Evolutionary conservation across 495 filamentous ascomycete genomes (phyloP), one percentile per base, ranked within the genome.

Genomic region (Hypomontagnella submonticulosa): DNA sequence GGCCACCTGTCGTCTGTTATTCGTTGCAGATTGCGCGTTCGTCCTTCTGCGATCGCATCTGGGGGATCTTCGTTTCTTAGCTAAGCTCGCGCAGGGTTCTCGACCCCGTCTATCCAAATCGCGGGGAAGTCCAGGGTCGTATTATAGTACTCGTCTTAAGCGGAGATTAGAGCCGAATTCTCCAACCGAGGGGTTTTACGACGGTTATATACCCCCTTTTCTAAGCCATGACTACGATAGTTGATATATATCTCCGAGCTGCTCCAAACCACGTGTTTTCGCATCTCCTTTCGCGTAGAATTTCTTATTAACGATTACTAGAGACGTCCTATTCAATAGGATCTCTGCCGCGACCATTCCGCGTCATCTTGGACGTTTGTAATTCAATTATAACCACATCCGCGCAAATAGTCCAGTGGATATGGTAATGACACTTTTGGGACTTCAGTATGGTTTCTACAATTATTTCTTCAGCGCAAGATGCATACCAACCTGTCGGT

Each of bases 171-270:
- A 61, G 50, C 56, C 57, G 63, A 60, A 43, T 36, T 55, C 34
- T 49, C 9, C 27, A 65, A 37, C 62, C 54, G 54, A 66, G 62
- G 62, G 19, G 6, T 6, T 53, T 33, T 9, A 40, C 32, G 9
- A 47, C 40, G 10, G 10, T 37, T 42, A 6, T 70, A 27, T 68
- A 54, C 54, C 47, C 36, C 56, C 16, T 32, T 68, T 69, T 34
- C 77, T 75, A 49, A 75, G 80, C 59, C 73, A 69, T 32, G 57
- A 63, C 50, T 49, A 42, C 30, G 10, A 40, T 13, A 18, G 32
- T 53, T 47, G 32, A 15, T 13, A 8, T 44, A 34, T 18, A 5
- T 40, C 19, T 34, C 30, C 18, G 38, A 27, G 32, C 11, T 12
- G 34, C 23, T 7, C n/a, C 5, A 38, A 23, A 34, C 38, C 46